phyloP scores from a whole-genome alignment of 805 yeast genomes.

The Teunomyces panamensis region DNA sequence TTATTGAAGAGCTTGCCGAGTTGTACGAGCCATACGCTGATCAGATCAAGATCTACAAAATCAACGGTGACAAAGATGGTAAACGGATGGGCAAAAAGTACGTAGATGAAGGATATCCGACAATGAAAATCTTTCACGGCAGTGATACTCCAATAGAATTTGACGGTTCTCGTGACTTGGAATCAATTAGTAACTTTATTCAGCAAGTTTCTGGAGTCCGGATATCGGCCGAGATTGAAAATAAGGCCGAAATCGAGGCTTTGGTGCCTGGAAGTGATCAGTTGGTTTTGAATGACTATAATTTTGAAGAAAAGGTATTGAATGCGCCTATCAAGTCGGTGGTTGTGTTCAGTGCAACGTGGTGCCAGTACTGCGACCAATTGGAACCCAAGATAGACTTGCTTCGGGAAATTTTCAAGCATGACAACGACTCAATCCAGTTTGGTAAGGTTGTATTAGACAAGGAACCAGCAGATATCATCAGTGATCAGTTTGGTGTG shows the following conservation, averaged over 20 bases:
- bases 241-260: constrained; percentile 12
- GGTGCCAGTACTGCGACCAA: constrained; percentile 59
- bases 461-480: constrained; percentile 41
- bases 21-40: constrained; percentile 25
- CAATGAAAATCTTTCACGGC: constrained; percentile 56
- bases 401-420: constrained; percentile 47
- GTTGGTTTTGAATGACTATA: constrained; percentile 34
- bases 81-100: constrained; percentile 48
- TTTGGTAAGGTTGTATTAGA: constrained; percentile 38
- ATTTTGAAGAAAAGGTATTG: constrained; percentile 41
- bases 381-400: constrained; percentile 50
- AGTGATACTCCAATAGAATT: constrained; percentile 51
- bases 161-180: constrained; percentile 52
- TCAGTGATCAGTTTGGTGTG: constrained; percentile 42
- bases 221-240: constrained; percentile 4
- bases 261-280: constrained; percentile 14
- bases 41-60: constrained; percentile 47
- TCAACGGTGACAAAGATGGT: constrained; percentile 58
- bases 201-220: constrained; percentile 34
- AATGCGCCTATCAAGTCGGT: constrained; percentile 32
- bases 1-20: constrained; percentile 30
- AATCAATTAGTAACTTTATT: constrained; percentile 51
- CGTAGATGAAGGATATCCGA: constrained; percentile 64
- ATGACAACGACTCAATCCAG: constrained; percentile 35
- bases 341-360: constrained; percentile 56